A percentile compares a stretch with the other conserved stretches of the same genome.
Conservation (phyloP, 495 filamentous ascomycete genomes). For the Bathelium albidoporum region DNA sequence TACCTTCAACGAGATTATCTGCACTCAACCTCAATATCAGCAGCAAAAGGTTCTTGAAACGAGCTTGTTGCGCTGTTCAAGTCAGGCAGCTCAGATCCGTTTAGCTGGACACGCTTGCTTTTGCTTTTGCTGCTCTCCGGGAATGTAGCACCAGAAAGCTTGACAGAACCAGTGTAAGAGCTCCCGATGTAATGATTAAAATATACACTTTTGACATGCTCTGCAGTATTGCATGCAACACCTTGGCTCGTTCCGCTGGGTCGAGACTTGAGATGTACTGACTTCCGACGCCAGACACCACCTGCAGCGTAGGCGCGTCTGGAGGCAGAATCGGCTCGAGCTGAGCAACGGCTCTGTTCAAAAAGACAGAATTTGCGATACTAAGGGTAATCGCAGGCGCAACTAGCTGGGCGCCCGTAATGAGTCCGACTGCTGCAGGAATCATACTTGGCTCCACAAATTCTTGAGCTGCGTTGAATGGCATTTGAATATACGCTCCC, state of each 20-base stretch:
- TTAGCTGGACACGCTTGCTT: neutral
- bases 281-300: neutral
- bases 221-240: neutral
- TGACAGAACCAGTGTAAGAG: neutral
- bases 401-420: neutral
- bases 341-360: neutral
- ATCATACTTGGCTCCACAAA: neutral
- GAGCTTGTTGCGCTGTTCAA: too few relatives aligned
- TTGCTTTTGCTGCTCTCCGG: neutral
- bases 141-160: neutral
- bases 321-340: neutral
- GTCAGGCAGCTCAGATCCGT: too few relatives aligned
- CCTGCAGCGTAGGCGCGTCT: neutral
- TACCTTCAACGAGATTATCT: too few relatives aligned
- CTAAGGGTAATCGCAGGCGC: neutral
- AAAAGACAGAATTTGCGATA: constrained; percentile 1
- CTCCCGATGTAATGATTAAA: neutral
- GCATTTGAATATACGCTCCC: constrained; percentile 25
- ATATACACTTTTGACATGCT: neutral
- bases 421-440: neutral
- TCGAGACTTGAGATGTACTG: neutral
- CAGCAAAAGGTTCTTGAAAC: too few relatives aligned
- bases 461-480: constrained; percentile 28
- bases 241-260: neutral
- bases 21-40: too few relatives aligned